phyloP scores from a whole-genome alignment of 2,329 filamentous ascomycete genomes.

The Drechslerella stenobrocha region DNA sequence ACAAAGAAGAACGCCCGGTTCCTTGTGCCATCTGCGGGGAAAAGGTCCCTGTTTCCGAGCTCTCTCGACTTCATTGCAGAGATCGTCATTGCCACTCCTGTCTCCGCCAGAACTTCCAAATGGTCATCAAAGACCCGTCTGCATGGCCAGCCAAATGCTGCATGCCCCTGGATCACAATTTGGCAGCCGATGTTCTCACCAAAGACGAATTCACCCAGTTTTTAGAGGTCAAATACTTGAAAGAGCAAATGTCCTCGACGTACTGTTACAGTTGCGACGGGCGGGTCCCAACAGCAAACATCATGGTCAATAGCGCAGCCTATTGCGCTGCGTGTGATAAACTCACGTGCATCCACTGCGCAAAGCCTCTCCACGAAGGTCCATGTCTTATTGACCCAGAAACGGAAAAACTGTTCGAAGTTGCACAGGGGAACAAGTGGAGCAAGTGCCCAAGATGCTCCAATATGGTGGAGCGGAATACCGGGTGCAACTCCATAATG shows the following conservation, averaged over 20 bases:
- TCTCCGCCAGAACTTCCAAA: slow-evolving; percentile 31
- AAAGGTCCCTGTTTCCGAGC: slow-evolving; percentile 17
- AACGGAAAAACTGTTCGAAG: slow-evolving; percentile 34
- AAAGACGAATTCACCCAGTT: slow-evolving; percentile 25
- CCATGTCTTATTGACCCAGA: slow-evolving; percentile 40
- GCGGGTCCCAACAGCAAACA: slow-evolving; percentile 12
- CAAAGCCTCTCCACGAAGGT: slow-evolving; percentile 42
- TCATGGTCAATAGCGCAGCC: slow-evolving; percentile 23
- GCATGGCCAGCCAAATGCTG: slow-evolving; percentile 42
- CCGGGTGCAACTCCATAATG: slow-evolving; percentile 41
- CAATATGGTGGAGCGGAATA: slow-evolving; percentile 46
- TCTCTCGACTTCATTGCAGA: slow-evolving; percentile 22
- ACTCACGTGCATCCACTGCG: slow-evolving; percentile 42
- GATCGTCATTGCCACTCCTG: slow-evolving; percentile 35
- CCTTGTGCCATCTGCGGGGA: slow-evolving; percentile 36
- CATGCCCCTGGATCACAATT: slow-evolving; percentile 15
- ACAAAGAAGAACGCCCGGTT: slow-evolving; percentile 29
- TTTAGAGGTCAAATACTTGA: slow-evolving; percentile 29
- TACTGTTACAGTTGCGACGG: slow-evolving; percentile 21
- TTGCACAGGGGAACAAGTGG: slow-evolving; percentile 46
- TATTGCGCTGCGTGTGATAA: slow-evolving; percentile 30
- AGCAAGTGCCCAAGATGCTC: slow-evolving; percentile 43
- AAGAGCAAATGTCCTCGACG: slow-evolving; percentile 32
- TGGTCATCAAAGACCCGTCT: slow-evolving; percentile 31
- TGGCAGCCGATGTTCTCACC: slow-evolving; percentile 16